Conservation (phyloP, 768 basidiomycete genomes). For the Boletus subcaerulescens region DNA sequence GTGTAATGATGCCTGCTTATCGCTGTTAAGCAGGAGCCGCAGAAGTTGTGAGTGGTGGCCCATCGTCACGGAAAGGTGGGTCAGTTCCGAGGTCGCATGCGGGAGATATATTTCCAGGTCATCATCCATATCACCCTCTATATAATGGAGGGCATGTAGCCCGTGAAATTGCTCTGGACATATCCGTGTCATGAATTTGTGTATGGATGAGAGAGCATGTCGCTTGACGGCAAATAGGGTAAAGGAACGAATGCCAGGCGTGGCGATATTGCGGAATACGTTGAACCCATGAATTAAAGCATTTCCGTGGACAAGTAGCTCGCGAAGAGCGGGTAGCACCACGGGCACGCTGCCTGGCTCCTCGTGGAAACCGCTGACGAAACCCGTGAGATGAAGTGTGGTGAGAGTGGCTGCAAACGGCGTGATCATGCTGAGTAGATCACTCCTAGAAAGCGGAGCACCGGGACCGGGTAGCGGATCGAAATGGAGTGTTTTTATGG, state of each 20-base stretch:
- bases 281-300: slow-evolving; percentile 33
- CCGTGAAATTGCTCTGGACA: slow-evolving; percentile 35
- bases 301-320: slow-evolving; percentile 31
- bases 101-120: slow-evolving; percentile 35
- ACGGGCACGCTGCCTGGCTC: slow-evolving; percentile 32
- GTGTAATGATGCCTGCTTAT: slow-evolving; percentile 33
- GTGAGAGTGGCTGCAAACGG: slow-evolving; percentile 28
- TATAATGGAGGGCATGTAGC: slow-evolving; percentile 31
- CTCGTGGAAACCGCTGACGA: slow-evolving; percentile 32
- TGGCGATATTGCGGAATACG: slow-evolving; percentile 35
- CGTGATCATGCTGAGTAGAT: slow-evolving; percentile 29
- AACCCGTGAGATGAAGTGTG: slow-evolving; percentile 31
- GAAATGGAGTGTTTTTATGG: slow-evolving; percentile 33
- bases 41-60: slow-evolving; percentile 31
- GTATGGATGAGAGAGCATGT: slow-evolving; percentile 31
- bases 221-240: slow-evolving; percentile 26
- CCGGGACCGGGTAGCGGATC: slow-evolving; percentile 33
- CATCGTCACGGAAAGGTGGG: slow-evolving; percentile 33
- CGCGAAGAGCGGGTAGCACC: slow-evolving; percentile 28
- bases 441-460: slow-evolving; percentile 25
- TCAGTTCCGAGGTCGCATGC: slow-evolving; percentile 32
- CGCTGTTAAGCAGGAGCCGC: slow-evolving; percentile 33
- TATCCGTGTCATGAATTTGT: slow-evolving; percentile 35
- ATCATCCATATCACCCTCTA: slow-evolving; percentile 35
- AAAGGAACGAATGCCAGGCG: slow-evolving; percentile 26